These are phyloP conservation scores for Azolla pinnata DNA, from an alignment of 75 land plant genomes.

Conservation along the genomic window DNA sequence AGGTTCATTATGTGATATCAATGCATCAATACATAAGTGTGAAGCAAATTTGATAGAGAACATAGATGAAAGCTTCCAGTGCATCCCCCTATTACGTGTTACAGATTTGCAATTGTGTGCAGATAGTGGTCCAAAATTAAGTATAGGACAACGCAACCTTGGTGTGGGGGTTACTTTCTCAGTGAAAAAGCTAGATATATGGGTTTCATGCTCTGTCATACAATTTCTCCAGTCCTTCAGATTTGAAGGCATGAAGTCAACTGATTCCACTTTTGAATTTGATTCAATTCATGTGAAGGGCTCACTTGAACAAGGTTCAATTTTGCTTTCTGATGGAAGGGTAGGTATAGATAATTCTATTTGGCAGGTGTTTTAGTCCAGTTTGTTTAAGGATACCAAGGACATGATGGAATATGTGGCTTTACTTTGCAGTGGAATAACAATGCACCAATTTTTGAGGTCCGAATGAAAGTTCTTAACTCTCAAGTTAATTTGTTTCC, in stretches of 20 bases:
- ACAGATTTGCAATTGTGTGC: background rate
- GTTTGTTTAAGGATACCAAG: background rate
- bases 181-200: conserved; percentile 2
- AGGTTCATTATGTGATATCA: background rate
- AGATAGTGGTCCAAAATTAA: too few species aligned
- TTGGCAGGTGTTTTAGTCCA: too few species aligned
- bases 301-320: conserved; percentile 28
- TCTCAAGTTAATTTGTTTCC: conserved; percentile 6
- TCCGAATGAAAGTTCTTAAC: conserved; percentile 29
- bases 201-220: background rate
- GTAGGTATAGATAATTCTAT: too few species aligned
- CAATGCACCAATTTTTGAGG: conserved; percentile 74
- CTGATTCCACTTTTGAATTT: background rate
- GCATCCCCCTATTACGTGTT: background rate
- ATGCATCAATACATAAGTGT: background rate
- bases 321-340: conserved; percentile 81
- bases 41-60: background rate
- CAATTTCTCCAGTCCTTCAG: background rate
- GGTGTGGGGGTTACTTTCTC: too few species aligned
- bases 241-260: background rate
- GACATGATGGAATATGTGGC: background rate
- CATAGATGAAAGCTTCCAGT: background rate
- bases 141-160: too few species aligned
- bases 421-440: conserved; percentile 53
- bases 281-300: background rate